These are phyloP conservation scores for Psilocybe tampanensis DNA, from an alignment of 768 basidiomycete species.

Conservation along the genomic window DNA sequence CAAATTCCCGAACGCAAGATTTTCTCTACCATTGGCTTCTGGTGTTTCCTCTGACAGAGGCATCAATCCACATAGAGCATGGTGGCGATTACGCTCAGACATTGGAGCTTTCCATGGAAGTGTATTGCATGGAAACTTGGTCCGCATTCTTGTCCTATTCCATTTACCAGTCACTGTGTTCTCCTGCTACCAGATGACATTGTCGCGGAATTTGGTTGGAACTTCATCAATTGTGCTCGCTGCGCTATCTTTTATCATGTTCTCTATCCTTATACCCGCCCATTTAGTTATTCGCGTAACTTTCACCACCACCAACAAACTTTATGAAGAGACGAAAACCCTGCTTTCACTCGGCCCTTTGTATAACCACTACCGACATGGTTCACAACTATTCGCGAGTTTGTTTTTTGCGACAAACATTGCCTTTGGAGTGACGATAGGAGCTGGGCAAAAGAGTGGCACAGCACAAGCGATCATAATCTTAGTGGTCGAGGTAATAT, in stretches of 20 bases:
- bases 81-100: conserved; percentile 60
- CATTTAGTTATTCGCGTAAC: conserved; percentile 78
- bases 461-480: conserved; percentile 92
- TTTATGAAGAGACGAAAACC: conserved; percentile 94
- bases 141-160: conserved; percentile 88
- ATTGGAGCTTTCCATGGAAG: conserved; percentile 81
- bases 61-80: conserved; percentile 41
- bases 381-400: conserved; percentile 86
- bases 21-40: conserved; percentile 31
- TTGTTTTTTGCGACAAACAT: conserved; percentile 84
- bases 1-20: conserved; percentile 35
- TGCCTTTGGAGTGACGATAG: conserved; percentile 81
- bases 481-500: conserved; percentile 83
- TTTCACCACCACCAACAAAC: conserved; percentile 80
- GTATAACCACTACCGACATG: conserved; percentile 93
- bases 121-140: conserved; percentile 86
- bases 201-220: conserved; percentile 51
- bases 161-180: conserved; percentile 95
- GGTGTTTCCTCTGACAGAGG: conserved; percentile 31
- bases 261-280: conserved; percentile 79
- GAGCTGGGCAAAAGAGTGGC: conserved; percentile 87
- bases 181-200: conserved; percentile 83
- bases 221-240: conserved; percentile 75
- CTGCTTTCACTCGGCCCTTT: conserved; percentile 88
- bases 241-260: conserved; percentile 74